Evolutionary conservation across 257 asterid species (phyloP), one percentile per base, ranked within the genome.

Genomic region (Phtheirospermum japonicum): DNA sequence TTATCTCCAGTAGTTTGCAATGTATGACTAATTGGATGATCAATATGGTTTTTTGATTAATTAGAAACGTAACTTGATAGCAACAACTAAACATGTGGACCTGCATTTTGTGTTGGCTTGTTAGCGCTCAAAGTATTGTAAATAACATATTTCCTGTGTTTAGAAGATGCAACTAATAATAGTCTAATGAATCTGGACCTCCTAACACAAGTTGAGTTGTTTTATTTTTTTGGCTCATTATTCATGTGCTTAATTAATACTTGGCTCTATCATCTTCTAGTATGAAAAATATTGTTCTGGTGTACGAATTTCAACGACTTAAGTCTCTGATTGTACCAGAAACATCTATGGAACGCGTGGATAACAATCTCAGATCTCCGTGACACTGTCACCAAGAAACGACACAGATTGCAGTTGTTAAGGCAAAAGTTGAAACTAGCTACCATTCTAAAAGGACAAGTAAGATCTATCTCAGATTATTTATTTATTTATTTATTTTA

Each of bases 391-490:
- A 84, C 98, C 64, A 92, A 83, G 73, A 88, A 79, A 73, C 76
- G 95, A 73, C 97, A 88, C 87, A 81, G 92, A 76, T 77, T 92
- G 78, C 98, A 92, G 78, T 67, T 92, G 86, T 80, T 92, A 57
- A 80, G 80, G 76, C 99, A 89, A 78, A 92, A 89, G 76, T 78
- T 92, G 89, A 92, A 89, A 78, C 77, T 92, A 63, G 93, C 95
- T 30, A 83, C 97, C 76, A 86, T 92, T 76, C 87, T 92, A 36
- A 92, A 77, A 80, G 81, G 87, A 75, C 95, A 89, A 69, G 98
- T 88, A 77, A 84, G 86, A 75, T 69, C 58, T 45, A 36, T 67
- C 55, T 66, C 68, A 40, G 12, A 40, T 19, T 16, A 1, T 57
- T 70, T 76, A 1, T 23, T 23, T 1, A 23, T 23, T 23, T 23